Conservation (phyloP, 805 yeast species). For the Starmerella vitae region DNA sequence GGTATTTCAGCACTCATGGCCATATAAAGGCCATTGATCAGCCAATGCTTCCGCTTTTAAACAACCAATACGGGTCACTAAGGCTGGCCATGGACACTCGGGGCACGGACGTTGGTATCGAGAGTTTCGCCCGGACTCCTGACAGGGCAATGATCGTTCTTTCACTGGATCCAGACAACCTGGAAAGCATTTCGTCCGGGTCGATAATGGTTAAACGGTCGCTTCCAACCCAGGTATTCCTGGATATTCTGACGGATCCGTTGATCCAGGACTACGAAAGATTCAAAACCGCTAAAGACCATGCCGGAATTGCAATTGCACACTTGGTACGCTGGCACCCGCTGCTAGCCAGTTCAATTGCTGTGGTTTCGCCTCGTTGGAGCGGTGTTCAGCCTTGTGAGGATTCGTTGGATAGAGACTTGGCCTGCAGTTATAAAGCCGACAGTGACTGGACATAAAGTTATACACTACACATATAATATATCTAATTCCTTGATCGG, state of each 20-base stretch:
- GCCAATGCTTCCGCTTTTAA: background rate
- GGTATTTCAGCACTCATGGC: constrained; percentile 66
- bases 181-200: constrained; percentile 1
- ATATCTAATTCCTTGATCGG: no score
- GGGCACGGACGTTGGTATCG: background rate
- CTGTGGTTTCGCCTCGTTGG: constrained; percentile 6
- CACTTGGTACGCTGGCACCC: constrained; percentile 13
- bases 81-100: background rate
- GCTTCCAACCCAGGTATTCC: constrained; percentile 1
- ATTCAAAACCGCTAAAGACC: constrained; percentile 2
- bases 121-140: constrained; percentile 1
- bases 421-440: background rate
- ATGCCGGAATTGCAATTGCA: constrained; percentile 10
- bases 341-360: constrained; percentile 1
- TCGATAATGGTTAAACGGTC: constrained; percentile 4
- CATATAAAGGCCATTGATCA: constrained; percentile 42
- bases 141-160: background rate
- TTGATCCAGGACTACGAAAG: constrained; percentile 6
- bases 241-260: constrained; percentile 8
- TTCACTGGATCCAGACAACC: background rate
- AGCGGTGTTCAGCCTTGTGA: constrained; percentile 4
- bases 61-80: background rate
- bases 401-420: background rate
- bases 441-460: background rate
- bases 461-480: no score